Evolutionary conservation across 2,329 filamentous ascomycete species (phyloP).

Genomic region (Cordyceps cicadae): DNA sequence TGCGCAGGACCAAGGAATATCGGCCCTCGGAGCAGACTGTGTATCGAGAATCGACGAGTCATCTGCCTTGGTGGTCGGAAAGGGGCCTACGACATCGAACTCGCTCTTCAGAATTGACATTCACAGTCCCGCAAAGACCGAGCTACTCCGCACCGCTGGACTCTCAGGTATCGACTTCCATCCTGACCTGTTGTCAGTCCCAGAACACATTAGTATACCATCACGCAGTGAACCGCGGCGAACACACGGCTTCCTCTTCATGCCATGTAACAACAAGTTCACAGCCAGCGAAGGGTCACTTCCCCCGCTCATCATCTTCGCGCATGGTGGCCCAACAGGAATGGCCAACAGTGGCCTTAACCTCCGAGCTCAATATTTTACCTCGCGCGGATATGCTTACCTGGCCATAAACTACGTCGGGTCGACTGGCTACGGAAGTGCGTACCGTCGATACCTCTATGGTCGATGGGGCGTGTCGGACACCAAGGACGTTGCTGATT

Average conservation of each 20-base stretch:
- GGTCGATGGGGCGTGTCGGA: slow-evolving; percentile 44
- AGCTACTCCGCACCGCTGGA: slow-evolving; percentile 25
- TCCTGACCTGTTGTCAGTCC: slow-evolving; percentile 26
- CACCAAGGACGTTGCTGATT: slow-evolving; percentile 40
- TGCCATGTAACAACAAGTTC: slow-evolving; percentile 39
- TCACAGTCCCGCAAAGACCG: slow-evolving; percentile 17
- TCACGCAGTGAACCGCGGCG: slow-evolving; percentile 23
- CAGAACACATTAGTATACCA: slow-evolving; percentile 26
- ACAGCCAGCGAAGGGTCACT: slow-evolving; percentile 26
- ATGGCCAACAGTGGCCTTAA: slow-evolving; percentile 34
- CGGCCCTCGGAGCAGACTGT: slow-evolving; percentile 26
- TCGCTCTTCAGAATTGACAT: slow-evolving; percentile 30
- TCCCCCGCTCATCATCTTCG: slow-evolving; percentile 41
- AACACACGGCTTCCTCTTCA: slow-evolving; percentile 40
- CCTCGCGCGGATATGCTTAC: slow-evolving; percentile 44
- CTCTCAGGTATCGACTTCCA: slow-evolving; percentile 24
- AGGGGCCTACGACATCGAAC: slow-evolving; percentile 22
- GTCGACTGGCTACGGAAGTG: slow-evolving; percentile 41
- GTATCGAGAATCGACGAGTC: slow-evolving; percentile 27
- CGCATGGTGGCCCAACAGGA: slow-evolving; percentile 45
- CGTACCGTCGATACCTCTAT: slow-evolving; percentile 41
- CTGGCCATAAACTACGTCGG: slow-evolving; percentile 45
- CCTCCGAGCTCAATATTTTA: slow-evolving; percentile 42
- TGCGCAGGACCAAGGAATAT: slow-evolving; percentile 21
- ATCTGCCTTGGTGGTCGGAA: slow-evolving; percentile 30